Conservation (phyloP, 1,284 basidiomycete genomes). For the Cryptococcus hybrid region DNA sequence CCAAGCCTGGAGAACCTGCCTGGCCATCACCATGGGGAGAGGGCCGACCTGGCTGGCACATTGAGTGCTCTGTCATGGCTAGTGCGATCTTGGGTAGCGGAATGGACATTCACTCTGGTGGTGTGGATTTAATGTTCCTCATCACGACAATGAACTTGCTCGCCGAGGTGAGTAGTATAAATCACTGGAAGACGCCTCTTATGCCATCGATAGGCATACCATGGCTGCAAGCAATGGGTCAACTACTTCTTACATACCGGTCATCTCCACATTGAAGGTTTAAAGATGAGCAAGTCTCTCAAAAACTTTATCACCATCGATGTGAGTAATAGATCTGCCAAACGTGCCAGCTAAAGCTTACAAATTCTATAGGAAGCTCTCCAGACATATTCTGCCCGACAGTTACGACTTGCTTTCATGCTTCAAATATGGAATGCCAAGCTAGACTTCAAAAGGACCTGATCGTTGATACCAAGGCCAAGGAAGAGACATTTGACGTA, state of each 20-base stretch:
- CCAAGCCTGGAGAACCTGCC: slow-evolving; percentile 95
- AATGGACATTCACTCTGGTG: slow-evolving; percentile 98
- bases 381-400: slow-evolving; percentile 76
- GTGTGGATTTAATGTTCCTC: slow-evolving; percentile 95
- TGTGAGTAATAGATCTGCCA: slow-evolving; percentile 56
- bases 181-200: slow-evolving; percentile 2
- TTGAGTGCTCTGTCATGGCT: slow-evolving; percentile 99
- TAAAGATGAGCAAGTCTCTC: slow-evolving; percentile 99
- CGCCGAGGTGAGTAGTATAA: slow-evolving; percentile 70
- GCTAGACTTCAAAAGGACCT: slow-evolving; percentile 93
- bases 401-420: slow-evolving; percentile 92
- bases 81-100: slow-evolving; percentile 84
- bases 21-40: slow-evolving; percentile 97
- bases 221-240: slow-evolving; percentile 91
- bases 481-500: slow-evolving; percentile 86
- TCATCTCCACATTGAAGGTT: slow-evolving; percentile 95
- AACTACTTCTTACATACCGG: slow-evolving; percentile 98
- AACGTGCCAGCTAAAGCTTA: slow-evolving; percentile 1
- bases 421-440: slow-evolving; percentile 88
- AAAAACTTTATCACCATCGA: slow-evolving; percentile 99
- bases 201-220: slow-evolving; percentile 66
- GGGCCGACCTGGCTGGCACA: slow-evolving; percentile 99
- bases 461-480: slow-evolving; percentile 78
- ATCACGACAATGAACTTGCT: slow-evolving; percentile 99
- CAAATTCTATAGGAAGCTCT: slow-evolving; percentile 72